Base-by-base conservation (phyloP, 2,329 filamentous ascomycete species). In the Elsinoe ampelina region DNA sequence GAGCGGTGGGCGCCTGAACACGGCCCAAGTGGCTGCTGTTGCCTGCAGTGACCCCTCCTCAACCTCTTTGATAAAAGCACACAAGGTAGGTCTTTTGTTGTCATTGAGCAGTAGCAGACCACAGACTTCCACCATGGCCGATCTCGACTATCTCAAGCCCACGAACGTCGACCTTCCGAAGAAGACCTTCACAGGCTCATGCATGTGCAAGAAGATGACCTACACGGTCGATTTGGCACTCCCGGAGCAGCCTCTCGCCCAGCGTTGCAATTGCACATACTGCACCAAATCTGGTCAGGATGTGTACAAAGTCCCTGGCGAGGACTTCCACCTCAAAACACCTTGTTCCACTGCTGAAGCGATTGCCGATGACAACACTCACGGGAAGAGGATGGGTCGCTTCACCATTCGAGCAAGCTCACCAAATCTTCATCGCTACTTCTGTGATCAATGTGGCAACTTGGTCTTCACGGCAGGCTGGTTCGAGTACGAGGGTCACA, bases 151-250 rank as follows among this genome's bases (percentile, higher is more conserved):
- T 22, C 19, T 39, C 15, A 26, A 52, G 15, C 32, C 48, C 11
- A 52, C 6, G 6, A 34, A 36, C 2, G n/a, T 15, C 10, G 48
- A 39, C 6, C 13, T 22, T n/a, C 34, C 48, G 10, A 56, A 56
- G 54, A 56, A 48, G 54, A 48, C 54, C 30, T 56, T 47, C 41
- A 47, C 41, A 13, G 54, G 54, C 13, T 56, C 54, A 15, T 56
- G 54, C 26, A 45, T 48, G 32, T 56, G 54, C 54, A 38, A 45
- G 22, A 56, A 56, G 41, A 38, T 56, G 22, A 56, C 41, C 34
- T 56, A 56, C 17, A 56, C 39, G 12, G 54, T 48, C 38, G 41
- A 56, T 15, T 13, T 56, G 11, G 17, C 54, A 47, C 39, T 56
- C 1, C 22, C 54, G 15, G 41, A 56, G 8, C 19, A 47, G 54